Percentiles rank a stretch among this genome's conserved stretches.
phyloP scores from a whole-genome alignment of 768 basidiomycete genomes.

The Tulasnella sp. region DNA sequence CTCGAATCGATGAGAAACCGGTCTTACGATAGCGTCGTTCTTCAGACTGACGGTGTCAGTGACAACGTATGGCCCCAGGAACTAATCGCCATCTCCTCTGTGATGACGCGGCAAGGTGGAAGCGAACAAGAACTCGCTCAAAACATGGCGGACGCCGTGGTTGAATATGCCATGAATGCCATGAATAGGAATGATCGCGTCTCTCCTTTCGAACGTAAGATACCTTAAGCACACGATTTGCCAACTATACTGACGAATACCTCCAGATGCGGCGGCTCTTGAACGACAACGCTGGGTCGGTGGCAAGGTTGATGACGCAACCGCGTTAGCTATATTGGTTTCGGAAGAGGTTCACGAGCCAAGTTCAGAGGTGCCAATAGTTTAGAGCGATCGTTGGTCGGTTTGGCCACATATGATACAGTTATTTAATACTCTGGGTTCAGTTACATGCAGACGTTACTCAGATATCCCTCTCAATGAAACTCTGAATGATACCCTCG shows the following conservation, averaged over 20 bases:
- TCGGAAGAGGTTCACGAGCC: conserved; percentile 12
- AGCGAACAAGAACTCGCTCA: conserved; percentile 42
- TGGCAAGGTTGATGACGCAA: conserved; percentile 18
- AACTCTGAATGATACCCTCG: conserved; percentile 71
- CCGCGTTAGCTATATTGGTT: conserved; percentile 1
- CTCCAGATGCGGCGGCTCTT: background rate
- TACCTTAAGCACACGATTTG: background rate
- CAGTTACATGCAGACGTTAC: conserved; percentile 21
- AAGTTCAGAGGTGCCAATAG: background rate
- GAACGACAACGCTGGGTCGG: background rate
- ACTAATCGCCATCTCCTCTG: conserved; percentile 58
- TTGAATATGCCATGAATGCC: conserved; percentile 58
- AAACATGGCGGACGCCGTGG: conserved; percentile 61
- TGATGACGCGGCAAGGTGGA: conserved; percentile 45
- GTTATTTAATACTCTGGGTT: background rate
- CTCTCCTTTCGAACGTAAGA: conserved; percentile 58
- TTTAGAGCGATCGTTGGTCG: background rate
- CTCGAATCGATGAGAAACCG: background rate
- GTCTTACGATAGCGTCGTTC: background rate
- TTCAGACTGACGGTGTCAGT: conserved; percentile 48
- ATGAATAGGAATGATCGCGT: conserved; percentile 58
- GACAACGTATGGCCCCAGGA: conserved; percentile 61
- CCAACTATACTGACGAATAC: background rate
- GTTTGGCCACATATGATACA: background rate
- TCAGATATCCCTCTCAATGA: conserved; percentile 61